These are phyloP conservation scores for Beta corolliflora DNA, from an alignment of 179 eudicot genomes.

Conservation along the genomic window DNA sequence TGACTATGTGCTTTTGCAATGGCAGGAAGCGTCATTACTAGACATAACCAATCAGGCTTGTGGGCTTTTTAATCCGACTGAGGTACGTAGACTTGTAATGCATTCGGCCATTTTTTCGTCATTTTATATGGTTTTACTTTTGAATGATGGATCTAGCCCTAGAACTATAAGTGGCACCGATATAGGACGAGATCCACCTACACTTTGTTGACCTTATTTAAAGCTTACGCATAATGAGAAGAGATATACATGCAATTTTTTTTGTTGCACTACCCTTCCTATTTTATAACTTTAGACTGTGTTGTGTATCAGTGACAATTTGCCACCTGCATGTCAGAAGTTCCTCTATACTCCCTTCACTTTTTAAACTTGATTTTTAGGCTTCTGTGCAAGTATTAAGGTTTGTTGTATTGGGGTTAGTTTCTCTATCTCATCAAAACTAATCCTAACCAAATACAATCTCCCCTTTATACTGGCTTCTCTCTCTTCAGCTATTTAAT, in stretches of 20 bases:
- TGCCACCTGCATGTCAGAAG: background rate
- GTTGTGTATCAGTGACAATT: background rate
- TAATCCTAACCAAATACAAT: background rate
- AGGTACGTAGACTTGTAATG: conserved; percentile 52
- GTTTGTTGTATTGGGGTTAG: background rate
- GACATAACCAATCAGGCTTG: conserved; percentile 87
- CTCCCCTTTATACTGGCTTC: background rate
- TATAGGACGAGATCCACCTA: background rate
- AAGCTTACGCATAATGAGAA: background rate
- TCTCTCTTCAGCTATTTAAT: background rate
- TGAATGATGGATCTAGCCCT: background rate
- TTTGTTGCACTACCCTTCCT: background rate
- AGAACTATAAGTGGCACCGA: conserved; percentile 1
- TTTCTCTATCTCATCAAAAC: background rate
- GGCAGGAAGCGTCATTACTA: conserved; percentile 88
- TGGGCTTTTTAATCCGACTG: conserved; percentile 62
- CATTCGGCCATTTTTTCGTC: background rate
- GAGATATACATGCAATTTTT: background rate
- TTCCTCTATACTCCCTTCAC: background rate
- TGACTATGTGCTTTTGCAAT: conserved; percentile 18
- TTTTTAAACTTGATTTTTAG: background rate
- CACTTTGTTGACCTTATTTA: background rate
- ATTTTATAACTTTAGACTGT: background rate
- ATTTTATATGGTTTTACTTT: background rate
- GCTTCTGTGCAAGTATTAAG: background rate